Evolutionary conservation across 306 rosid genomes (phyloP), one percentile per base, ranked within the genome.

Genomic region (Medicago lupulina): DNA sequence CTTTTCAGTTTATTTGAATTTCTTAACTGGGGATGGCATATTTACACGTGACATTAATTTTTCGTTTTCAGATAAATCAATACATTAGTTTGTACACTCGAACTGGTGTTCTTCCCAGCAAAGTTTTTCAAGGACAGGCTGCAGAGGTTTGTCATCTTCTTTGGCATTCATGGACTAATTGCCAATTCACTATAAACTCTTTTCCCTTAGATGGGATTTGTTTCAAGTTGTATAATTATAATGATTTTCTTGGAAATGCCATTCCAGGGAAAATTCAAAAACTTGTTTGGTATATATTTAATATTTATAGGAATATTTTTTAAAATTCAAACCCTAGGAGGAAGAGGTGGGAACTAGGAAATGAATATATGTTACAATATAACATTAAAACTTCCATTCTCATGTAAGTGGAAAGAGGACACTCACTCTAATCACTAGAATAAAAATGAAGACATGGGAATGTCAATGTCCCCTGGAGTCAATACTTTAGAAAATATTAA

Each of bases 101-200:
- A 54, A 80, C 87, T 14, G 97, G 97, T 60, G 85, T 84, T 82
- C 90, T 83, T 68, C 96, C 98, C 7, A 94, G 98, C 84, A 83
- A 83, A 83, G 50, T 90, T 80, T 88, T 94, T 70, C 92, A 84
- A 79, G 97, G 94, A 73, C 83, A 87, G 79, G 93, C 95, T 7
- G 90, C 91, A 1, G 86, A 88, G 96, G 98, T 94, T 76, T 43
- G 88, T 78, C 49, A 70, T 73, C 55, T 41, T 73, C 73, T 60
- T 49, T 75, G 62, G 10, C 43, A 68, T 36, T 14, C 67, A 23
- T 62, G 43, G 31, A 70, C 76, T 74, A 65, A 63, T 67, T 71
- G 28, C 63, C 66, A 59, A 60, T 67, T 61, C 62, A 54, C 44
- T 17, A 39, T 53, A 57, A 19, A 31, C 9, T 25, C 19, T 62